These are phyloP conservation scores for Lactifluus volemus DNA, from an alignment of 768 basidiomycete genomes.

Conservation along the genomic window DNA sequence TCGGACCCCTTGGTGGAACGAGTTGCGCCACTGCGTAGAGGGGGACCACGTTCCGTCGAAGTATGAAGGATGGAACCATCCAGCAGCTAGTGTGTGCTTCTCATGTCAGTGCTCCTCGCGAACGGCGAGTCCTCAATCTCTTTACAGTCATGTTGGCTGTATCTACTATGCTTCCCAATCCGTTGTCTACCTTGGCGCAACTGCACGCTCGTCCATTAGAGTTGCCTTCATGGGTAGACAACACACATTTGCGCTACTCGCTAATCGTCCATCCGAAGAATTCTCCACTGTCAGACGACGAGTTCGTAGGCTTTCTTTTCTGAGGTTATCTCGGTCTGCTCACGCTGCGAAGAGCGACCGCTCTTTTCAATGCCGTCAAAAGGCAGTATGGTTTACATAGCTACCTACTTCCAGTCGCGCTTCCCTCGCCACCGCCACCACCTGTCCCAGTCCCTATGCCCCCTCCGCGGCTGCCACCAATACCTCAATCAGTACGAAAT, in stretches of 20 bases:
- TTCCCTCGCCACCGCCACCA: conserved; percentile 55
- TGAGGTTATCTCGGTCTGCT: neutral
- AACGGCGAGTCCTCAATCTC: neutral
- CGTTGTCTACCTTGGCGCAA: conserved; percentile 67
- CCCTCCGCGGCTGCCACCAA: conserved; percentile 58
- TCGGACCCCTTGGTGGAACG: conserved; percentile 83
- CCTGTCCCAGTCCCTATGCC: conserved; percentile 60
- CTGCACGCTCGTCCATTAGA: conserved; percentile 60
- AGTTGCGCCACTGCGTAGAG: conserved; percentile 65
- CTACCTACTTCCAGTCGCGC: conserved; percentile 54
- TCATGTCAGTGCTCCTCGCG: neutral
- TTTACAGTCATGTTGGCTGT: conserved; percentile 67
- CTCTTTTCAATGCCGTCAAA: conserved; percentile 80
- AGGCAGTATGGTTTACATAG: conserved; percentile 77
- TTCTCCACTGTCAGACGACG: conserved; percentile 67
- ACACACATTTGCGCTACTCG: conserved; percentile 59
- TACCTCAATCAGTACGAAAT: conserved; percentile 24
- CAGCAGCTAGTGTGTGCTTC: conserved; percentile 54
- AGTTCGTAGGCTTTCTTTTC: conserved; percentile 41
- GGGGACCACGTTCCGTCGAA: conserved; percentile 67
- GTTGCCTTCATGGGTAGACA: conserved; percentile 77
- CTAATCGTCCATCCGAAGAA: conserved; percentile 67
- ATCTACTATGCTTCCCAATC: conserved; percentile 75
- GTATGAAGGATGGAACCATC: conserved; percentile 81
- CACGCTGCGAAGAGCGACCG: conserved; percentile 45